phyloP scores from a whole-genome alignment of 148 eudicot genomes.

The Beta vulgaris region DNA sequence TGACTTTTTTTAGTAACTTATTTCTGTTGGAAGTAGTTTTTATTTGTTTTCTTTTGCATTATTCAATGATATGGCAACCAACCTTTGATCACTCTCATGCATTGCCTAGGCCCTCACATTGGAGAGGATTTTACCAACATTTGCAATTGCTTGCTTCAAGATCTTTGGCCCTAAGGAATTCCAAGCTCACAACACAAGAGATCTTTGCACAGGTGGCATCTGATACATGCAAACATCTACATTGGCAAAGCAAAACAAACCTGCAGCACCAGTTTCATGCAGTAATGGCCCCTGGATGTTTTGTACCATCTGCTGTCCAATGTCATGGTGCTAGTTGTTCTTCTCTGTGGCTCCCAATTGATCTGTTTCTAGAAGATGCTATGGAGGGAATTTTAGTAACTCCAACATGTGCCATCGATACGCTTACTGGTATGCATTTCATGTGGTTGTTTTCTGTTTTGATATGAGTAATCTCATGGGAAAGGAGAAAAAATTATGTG shows the following conservation, averaged over 20 bases:
- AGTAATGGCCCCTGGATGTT: slow-evolving; percentile 65
- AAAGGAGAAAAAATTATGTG: background rate
- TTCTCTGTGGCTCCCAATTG: slow-evolving; percentile 84
- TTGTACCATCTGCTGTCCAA: slow-evolving; percentile 57
- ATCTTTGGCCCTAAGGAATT: slow-evolving; percentile 69
- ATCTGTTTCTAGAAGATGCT: slow-evolving; percentile 82
- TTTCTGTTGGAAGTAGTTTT: background rate
- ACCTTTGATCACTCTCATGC: slow-evolving; percentile 7
- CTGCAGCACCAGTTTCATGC: slow-evolving; percentile 66
- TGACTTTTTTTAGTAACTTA: background rate
- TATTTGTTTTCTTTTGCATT: background rate
- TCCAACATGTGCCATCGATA: slow-evolving; percentile 76
- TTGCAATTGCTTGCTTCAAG: slow-evolving; percentile 58
- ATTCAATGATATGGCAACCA: background rate
- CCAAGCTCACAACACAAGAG: slow-evolving; percentile 62
- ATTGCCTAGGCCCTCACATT: slow-evolving; percentile 57
- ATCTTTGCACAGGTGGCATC: slow-evolving; percentile 55
- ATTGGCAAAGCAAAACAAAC: slow-evolving; percentile 58
- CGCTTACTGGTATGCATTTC: slow-evolving; percentile 60
- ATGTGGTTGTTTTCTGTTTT: slow-evolving; percentile 3
- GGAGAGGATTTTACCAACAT: slow-evolving; percentile 56
- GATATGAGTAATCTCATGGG: background rate
- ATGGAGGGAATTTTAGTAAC: slow-evolving; percentile 76
- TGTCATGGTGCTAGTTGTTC: slow-evolving; percentile 58
- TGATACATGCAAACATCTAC: slow-evolving; percentile 48